Evolutionary conservation across 805 yeast genomes (phyloP).

Genomic region (Schwanniomyces yamadae): DNA sequence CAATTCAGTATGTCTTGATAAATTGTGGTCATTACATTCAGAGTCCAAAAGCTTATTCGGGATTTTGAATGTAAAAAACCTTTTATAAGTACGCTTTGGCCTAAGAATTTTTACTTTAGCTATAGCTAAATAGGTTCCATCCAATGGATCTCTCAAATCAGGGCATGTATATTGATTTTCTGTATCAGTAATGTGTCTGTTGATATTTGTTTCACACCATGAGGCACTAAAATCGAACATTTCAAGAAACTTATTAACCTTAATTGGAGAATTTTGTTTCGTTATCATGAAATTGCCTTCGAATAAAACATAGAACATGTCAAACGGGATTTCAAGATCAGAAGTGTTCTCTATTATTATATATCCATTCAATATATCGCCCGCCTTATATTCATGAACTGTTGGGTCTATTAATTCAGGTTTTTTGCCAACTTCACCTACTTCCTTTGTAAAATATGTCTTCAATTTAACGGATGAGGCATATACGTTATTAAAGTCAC

Average conservation of each 20-base stretch:
- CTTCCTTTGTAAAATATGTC: slow-evolving; percentile 33
- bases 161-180: slow-evolving; percentile 14
- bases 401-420: slow-evolving; percentile 32
- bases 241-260: slow-evolving; percentile 37
- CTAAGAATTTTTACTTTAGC: slow-evolving; percentile 10
- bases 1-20: slow-evolving; percentile 29
- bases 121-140: slow-evolving; percentile 22
- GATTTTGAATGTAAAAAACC: slow-evolving; percentile 42
- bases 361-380: slow-evolving; percentile 66
- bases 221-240: slow-evolving; percentile 55
- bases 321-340: slow-evolving; percentile 48
- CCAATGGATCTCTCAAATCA: slow-evolving; percentile 23
- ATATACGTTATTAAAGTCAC: slow-evolving; percentile 24
- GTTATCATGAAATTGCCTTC: slow-evolving; percentile 47
- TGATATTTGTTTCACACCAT: slow-evolving; percentile 40
- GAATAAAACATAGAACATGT: slow-evolving; percentile 58
- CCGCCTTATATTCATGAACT: slow-evolving; percentile 56
- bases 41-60: slow-evolving; percentile 37
- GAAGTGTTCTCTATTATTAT: slow-evolving; percentile 43
- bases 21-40: slow-evolving; percentile 33
- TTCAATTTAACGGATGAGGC: slow-evolving; percentile 27
- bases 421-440: slow-evolving; percentile 24
- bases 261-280: slow-evolving; percentile 14
- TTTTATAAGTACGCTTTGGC: slow-evolving; percentile 28
- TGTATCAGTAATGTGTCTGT: slow-evolving; percentile 29